Evolutionary conservation across 495 filamentous ascomycete genomes (phyloP).

Genomic region (Antarctomyces pellizariae): DNA sequence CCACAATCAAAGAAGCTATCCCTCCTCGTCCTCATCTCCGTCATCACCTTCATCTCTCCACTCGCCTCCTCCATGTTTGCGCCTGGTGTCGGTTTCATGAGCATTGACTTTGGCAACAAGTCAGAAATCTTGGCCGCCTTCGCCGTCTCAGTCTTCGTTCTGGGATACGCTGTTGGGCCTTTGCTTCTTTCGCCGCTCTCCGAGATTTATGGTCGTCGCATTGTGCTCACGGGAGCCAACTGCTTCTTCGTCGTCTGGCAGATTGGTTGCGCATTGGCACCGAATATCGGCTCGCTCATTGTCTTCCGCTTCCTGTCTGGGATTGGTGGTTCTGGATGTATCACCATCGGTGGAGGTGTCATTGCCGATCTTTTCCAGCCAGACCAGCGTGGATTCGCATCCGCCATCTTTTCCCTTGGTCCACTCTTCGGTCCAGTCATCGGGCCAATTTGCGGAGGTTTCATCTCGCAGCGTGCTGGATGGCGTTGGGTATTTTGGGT

Average conservation of each 20-base stretch:
- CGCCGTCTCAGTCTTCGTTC: constrained; percentile 29
- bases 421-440: constrained; percentile 23
- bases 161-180: constrained; percentile 39
- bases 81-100: constrained; percentile 29
- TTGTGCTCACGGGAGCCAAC: constrained; percentile 36
- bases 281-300: constrained; percentile 30
- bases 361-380: constrained; percentile 34
- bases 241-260: constrained; percentile 45
- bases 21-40: constrained; percentile 34
- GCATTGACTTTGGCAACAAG: constrained; percentile 24
- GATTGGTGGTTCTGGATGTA: constrained; percentile 28
- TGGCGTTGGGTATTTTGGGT: constrained; percentile 44
- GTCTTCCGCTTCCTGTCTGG: constrained; percentile 44
- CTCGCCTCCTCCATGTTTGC: constrained; percentile 44
- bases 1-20: constrained; percentile 37
- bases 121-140: constrained; percentile 22
- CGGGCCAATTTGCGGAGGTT: constrained; percentile 29
- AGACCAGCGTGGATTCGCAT: constrained; percentile 31
- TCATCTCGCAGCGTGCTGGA: constrained; percentile 25
- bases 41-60: constrained; percentile 35
- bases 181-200: constrained; percentile 46
- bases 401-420: constrained; percentile 29
- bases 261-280: constrained; percentile 43
- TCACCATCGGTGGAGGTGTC: constrained; percentile 31
- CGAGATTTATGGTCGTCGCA: constrained; percentile 49